Percentiles rank a stretch among this genome's conserved stretches.
These are phyloP conservation scores for Blastobotrys malaysiensis DNA, from an alignment of 1,139 yeast genomes.

Conservation along the genomic window DNA sequence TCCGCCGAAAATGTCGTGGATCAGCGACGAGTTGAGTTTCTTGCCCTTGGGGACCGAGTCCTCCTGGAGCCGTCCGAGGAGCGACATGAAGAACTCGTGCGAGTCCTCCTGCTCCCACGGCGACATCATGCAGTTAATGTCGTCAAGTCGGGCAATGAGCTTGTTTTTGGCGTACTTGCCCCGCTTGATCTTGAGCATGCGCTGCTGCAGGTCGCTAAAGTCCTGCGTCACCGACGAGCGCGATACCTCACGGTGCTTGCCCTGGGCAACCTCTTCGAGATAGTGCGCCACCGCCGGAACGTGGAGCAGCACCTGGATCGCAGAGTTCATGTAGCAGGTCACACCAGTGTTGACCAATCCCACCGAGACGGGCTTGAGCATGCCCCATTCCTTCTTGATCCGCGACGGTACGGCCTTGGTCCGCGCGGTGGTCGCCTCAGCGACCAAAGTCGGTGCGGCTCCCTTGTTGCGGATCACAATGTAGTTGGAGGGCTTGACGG, in stretches of 20 bases:
- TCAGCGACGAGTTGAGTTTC: conserved; percentile 72
- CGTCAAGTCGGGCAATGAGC: conserved; percentile 66
- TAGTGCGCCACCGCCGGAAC: conserved; percentile 89
- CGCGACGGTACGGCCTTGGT: conserved; percentile 29
- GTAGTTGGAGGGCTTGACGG: conserved; percentile 26
- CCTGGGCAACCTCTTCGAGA: conserved; percentile 55
- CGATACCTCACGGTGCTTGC: conserved; percentile 31
- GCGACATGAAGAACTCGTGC: conserved; percentile 92
- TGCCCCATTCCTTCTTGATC: conserved; percentile 53
- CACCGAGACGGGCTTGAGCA: conserved; percentile 58
- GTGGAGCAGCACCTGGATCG: conserved; percentile 84
- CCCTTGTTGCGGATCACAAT: conserved; percentile 14
- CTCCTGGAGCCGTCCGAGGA: conserved; percentile 82
- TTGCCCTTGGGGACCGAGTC: conserved; percentile 86
- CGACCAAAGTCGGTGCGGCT: not conserved
- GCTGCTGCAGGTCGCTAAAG: conserved; percentile 63
- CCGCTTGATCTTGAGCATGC: conserved; percentile 51
- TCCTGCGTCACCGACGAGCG: conserved; percentile 62
- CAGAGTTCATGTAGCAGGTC: conserved; percentile 94
- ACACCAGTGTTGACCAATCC: conserved; percentile 91
- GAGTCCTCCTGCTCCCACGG: conserved; percentile 98
- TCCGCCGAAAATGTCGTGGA: conserved; percentile 94
- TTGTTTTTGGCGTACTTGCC: conserved; percentile 49
- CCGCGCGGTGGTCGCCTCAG: not conserved
- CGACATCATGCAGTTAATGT: conserved; percentile 92